phyloP scores from a whole-genome alignment of 1,139 yeast genomes.

The Suhomyces maxii region DNA sequence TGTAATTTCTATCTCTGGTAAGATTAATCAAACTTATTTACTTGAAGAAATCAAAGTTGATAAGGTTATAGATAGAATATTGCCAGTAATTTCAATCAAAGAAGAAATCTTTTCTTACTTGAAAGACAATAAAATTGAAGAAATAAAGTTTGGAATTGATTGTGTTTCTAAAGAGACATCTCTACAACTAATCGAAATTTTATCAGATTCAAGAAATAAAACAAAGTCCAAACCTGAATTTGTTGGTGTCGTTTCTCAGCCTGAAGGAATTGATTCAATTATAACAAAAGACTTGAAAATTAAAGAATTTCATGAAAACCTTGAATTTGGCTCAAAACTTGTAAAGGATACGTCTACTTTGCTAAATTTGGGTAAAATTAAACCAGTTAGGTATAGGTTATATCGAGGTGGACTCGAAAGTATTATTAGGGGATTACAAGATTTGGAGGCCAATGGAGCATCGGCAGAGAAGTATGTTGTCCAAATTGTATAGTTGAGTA shows the following conservation, averaged over 20 bases:
- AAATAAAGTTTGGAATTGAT: conserved; percentile 36
- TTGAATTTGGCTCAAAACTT: conserved; percentile 34
- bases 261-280: conserved; percentile 25
- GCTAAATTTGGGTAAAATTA: conserved; percentile 24
- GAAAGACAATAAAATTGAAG: background rate
- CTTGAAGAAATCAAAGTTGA: background rate
- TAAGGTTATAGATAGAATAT: background rate
- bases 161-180: conserved; percentile 47
- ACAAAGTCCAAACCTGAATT: conserved; percentile 17
- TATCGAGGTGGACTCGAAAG: conserved; percentile 36
- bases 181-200: conserved; percentile 25
- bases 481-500: conserved; percentile 5
- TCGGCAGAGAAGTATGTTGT: conserved; percentile 45
- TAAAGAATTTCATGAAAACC: conserved; percentile 46
- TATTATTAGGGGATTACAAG: conserved; percentile 34
- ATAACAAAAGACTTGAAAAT: conserved; percentile 33
- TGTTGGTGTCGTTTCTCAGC: conserved; percentile 43
- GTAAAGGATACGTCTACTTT: conserved; percentile 33
- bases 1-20: conserved; percentile 40
- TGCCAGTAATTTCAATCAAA: background rate
- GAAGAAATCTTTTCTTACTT: background rate
- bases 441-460: conserved; percentile 41
- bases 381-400: conserved; percentile 34
- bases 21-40: conserved; percentile 27
- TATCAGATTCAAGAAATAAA: conserved; percentile 14